These are phyloP conservation scores for Hericium rajendrae DNA, from an alignment of 768 basidiomycete genomes.

Conservation along the genomic window DNA sequence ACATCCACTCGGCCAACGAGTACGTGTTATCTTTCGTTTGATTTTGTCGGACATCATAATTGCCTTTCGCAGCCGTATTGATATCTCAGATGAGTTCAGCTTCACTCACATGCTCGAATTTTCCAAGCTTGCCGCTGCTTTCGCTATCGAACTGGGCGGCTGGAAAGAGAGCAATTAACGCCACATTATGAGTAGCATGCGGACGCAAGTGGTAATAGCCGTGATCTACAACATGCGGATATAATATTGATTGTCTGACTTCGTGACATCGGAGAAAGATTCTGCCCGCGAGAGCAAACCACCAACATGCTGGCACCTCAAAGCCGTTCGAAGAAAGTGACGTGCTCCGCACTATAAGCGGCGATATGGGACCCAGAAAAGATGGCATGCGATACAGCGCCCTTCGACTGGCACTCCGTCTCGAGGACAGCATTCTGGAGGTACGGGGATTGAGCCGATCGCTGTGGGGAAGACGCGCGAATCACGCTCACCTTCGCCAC, in stretches of 20 bases:
- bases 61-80: constrained; percentile 51
- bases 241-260: neutral
- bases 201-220: neutral
- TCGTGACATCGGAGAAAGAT: neutral
- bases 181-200: neutral
- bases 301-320: neutral
- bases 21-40: constrained; percentile 31
- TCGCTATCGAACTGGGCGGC: constrained; percentile 42
- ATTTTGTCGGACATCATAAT: constrained; percentile 10
- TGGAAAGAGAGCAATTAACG: constrained; percentile 24
- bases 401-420: constrained; percentile 22
- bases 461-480: constrained; percentile 9
- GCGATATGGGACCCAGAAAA: constrained; percentile 31
- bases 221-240: neutral
- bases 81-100: constrained; percentile 81
- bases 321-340: constrained; percentile 25
- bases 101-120: constrained; percentile 79
- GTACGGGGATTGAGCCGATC: constrained; percentile 1
- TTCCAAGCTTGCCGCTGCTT: constrained; percentile 44
- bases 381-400: constrained; percentile 30
- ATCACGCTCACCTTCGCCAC: constrained; percentile 30
- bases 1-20: constrained; percentile 80
- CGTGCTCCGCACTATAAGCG: constrained; percentile 29
- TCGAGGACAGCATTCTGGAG: constrained; percentile 28
- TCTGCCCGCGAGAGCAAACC: neutral